Evolutionary conservation across 1,139 yeast genomes (phyloP), one percentile per base, ranked within the genome.

Genomic region (Taphrina flavorubra): DNA sequence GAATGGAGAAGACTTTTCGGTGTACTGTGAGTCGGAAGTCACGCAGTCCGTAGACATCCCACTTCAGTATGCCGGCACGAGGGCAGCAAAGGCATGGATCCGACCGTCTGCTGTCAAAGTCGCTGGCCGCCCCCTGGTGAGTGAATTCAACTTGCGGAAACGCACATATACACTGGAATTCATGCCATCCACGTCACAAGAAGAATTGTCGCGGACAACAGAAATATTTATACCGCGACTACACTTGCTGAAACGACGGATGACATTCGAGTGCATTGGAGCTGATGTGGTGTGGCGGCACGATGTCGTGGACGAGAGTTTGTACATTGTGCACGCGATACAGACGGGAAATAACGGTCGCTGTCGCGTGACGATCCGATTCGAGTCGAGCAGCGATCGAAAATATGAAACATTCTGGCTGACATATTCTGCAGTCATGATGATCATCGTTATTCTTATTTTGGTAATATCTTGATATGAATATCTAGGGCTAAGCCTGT

Each of bases 1-100:
- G 96, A 92, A 92, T 75, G 87, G 91, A 72, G 98, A 92, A 76
- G 98, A 94, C 77, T 87, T 92, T 74, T 89, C 97, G 0, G 85
- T 92, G 70, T 92, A 89, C 89, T 51, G 65, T 36, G 60, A 51
- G n/a, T 44, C 61, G 14, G 58, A 65, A 39, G 51, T 31, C 10
- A 8, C 1, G n/a, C 8, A 6, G 4, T 49, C 36, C n/a, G n/a
- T 11, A 11, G 53, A 20, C 8, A 8, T 18, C n/a, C 25, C 44
- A 31, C n/a, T 20, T n/a, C 10, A 51, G 39, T 65, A 65, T 40
- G 67, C 58, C 11, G 79, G 80, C 14, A 70, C 76, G n/a, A 73
- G 82, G 6, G 81, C 80, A 0, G 73, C 76, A 2, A 77, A 76
- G 40, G 79, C 81, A 0, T 77, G 79, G 25, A 74, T 78, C 14